These are phyloP conservation scores for Vicia sativa DNA, from an alignment of 306 rosid genomes.

Conservation along the genomic window DNA sequence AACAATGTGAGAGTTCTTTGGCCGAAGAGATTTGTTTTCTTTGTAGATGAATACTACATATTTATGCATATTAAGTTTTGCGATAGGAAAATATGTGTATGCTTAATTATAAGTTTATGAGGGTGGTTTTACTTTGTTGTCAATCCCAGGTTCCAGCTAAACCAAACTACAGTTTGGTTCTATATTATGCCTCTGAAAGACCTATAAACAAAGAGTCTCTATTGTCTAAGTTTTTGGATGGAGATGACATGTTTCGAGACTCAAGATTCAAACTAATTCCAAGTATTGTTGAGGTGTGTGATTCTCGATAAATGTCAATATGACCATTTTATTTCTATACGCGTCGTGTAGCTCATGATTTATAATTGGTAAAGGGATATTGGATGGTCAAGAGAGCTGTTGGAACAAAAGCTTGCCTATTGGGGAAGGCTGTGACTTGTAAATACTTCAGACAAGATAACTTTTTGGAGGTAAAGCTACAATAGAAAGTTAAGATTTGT, in stretches of 20 bases:
- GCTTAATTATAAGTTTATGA: too few relatives aligned
- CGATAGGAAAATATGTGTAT: too few relatives aligned
- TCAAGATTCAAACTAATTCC: conserved; percentile 96
- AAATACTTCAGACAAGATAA: conserved; percentile 79
- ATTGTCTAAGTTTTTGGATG: conserved; percentile 79
- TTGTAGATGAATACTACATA: too few relatives aligned
- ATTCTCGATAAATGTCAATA: conserved; percentile 26
- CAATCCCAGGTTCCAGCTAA: conserved; percentile 86
- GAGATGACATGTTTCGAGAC: conserved; percentile 70
- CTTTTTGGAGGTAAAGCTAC: conserved; percentile 76
- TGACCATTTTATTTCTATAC: conserved; percentile 12
- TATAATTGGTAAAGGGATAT: conserved; percentile 69
- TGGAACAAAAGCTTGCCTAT: conserved; percentile 95
- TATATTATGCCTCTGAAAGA: conserved; percentile 83
- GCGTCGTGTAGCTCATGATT: conserved; percentile 35
- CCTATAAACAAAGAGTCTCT: conserved; percentile 69
- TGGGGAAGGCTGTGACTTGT: conserved; percentile 95
- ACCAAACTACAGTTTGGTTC: conserved; percentile 90
- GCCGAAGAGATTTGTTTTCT: too few relatives aligned
- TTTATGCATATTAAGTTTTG: background rate
- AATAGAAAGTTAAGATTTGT: conserved; percentile 13
- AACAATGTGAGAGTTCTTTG: too few relatives aligned
- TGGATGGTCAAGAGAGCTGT: conserved; percentile 99
- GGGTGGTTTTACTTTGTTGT: conserved; percentile 8
- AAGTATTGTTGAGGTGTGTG: conserved; percentile 81